Evolutionary conservation across 1,284 basidiomycete genomes (phyloP), one percentile per base, ranked within the genome.

Genomic region (Pseudozyma pruni): DNA sequence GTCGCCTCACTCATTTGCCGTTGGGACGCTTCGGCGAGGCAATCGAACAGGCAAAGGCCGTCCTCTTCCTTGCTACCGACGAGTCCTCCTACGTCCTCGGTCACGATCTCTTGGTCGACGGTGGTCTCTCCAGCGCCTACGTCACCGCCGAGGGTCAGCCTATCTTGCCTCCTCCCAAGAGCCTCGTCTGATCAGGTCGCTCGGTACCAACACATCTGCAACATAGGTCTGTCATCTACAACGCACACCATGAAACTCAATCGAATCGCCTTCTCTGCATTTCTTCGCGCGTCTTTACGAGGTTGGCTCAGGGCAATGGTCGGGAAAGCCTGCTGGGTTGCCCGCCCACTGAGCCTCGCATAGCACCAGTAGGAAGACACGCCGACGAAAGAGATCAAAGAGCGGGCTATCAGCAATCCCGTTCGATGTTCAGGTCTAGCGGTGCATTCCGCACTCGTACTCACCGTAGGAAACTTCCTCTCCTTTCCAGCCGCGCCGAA

Each of bases 21-120:
- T 93, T 97, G 91, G 95, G 95, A 58, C 88, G 94, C 59, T 98
- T 98, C 83, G 94, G 94, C 49, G 93, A 97, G 85, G 94, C 94
- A 0, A 87, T 97, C 72, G 94, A 98, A 83, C 87, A 95, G 75
- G 94, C 95, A 23, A 91, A 90, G 79, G 92, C 89, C 37, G 94
- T 92, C 11, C 86, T 96, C 31, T 96, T 95, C 87, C 85, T 93
- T 43, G 86, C 85, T 2, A 84, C 84, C 19, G 84, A 86, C 64
- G 85, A 85, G 61, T 84, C 83, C 20, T 83, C 82, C 20, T 85
- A 84, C 74, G 81, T 85, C 66, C 85, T 95, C n/a, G 82, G 69
- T 13, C 62, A 66, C 59, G 69, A 72, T 32, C 47, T 72, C 19
- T 31, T 67, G 23, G 69, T 72, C 17, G 69, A 72, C 37, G 69